Conservation (phyloP, 2,329 filamentous ascomycete genomes). For the Talaromyces sp. region DNA sequence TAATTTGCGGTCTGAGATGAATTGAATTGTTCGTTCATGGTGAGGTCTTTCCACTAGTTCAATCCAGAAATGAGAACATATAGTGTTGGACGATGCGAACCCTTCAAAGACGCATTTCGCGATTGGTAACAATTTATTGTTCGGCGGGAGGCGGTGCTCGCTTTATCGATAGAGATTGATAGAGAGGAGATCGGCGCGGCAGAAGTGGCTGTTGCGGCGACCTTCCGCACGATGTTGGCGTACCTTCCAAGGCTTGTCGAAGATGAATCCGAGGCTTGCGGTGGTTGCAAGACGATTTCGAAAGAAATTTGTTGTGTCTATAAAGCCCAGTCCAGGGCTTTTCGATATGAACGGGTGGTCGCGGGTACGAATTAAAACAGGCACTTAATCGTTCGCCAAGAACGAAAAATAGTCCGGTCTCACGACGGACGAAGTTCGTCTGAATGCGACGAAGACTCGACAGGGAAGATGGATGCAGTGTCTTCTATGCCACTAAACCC, state of each 20-base stretch:
- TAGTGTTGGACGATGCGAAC: background rate
- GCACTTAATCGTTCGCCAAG: background rate
- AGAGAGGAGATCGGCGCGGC: background rate
- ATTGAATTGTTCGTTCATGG: constrained; percentile 8
- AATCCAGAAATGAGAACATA: background rate
- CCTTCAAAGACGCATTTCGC: constrained; percentile 13
- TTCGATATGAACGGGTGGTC: background rate
- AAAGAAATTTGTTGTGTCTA: background rate
- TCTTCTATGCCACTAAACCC: background rate
- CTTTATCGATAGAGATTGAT: constrained; percentile 12
- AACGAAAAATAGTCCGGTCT: background rate
- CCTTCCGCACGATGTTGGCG: background rate
- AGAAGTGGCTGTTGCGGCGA: background rate
- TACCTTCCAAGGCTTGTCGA: background rate
- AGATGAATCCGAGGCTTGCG: background rate
- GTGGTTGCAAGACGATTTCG: background rate
- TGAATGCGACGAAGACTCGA: background rate
- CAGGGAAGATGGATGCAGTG: background rate
- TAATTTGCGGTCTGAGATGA: background rate
- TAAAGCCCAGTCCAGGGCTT: background rate
- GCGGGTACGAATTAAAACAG: background rate
- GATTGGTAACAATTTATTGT: background rate
- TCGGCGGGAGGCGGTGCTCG: background rate
- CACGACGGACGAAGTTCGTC: background rate
- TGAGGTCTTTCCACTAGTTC: background rate